Percentiles rank a stretch among this genome's conserved stretches.
Evolutionary conservation across 257 asterid genomes (phyloP).

Genomic region (Prunella vulgaris): DNA sequence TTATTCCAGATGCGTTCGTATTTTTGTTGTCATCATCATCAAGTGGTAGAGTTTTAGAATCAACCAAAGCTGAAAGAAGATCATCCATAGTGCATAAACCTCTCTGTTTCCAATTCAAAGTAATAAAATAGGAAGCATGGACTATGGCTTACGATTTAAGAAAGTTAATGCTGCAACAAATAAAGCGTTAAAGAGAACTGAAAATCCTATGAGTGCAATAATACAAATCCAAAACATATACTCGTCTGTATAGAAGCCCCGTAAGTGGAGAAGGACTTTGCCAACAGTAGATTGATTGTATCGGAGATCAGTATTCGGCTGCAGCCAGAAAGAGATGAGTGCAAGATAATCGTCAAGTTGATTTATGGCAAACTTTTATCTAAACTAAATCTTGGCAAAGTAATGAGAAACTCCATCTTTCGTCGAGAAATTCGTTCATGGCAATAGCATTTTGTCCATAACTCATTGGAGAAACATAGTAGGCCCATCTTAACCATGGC

Average conservation of each 20-base stretch:
- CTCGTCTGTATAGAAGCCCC: conserved; percentile 45
- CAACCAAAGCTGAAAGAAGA: conserved; percentile 33
- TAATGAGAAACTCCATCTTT: conserved; percentile 40
- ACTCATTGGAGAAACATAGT: conserved; percentile 50
- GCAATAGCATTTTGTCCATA: conserved; percentile 51
- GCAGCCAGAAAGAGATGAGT: conserved; percentile 10
- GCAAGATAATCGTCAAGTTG: background rate
- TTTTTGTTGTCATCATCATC: conserved; percentile 25
- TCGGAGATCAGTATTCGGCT: conserved; percentile 50
- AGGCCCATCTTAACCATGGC: conserved; percentile 48
- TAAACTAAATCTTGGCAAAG: background rate
- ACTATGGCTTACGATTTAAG: conserved; percentile 39
- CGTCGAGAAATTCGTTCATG: conserved; percentile 47
- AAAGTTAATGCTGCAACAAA: conserved; percentile 43
- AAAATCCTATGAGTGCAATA: conserved; percentile 40
- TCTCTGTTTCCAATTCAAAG: background rate
- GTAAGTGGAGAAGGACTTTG: conserved; percentile 43
- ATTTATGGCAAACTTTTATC: no score
- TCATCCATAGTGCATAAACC: conserved; percentile 4
- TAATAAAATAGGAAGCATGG: background rate
- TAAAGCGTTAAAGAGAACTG: conserved; percentile 40
- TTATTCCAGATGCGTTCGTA: conserved; percentile 9
- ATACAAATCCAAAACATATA: conserved; percentile 46
- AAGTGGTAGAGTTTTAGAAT: conserved; percentile 23
- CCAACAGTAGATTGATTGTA: conserved; percentile 43